Base-by-base conservation (phyloP, 805 yeast species). In the Isabelozyma pseudorhagii region DNA sequence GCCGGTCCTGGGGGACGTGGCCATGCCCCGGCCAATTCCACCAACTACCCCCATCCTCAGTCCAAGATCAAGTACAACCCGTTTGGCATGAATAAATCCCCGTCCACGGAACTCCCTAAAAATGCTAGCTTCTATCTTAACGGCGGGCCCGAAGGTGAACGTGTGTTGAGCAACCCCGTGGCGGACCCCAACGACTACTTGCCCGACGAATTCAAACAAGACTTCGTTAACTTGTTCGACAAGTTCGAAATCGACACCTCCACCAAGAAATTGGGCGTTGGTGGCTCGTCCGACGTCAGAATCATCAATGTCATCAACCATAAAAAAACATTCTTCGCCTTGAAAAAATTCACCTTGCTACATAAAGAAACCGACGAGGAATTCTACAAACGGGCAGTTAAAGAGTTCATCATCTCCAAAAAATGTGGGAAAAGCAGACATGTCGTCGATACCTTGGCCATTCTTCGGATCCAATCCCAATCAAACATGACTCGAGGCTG, bases 271-370 rank as follows among this genome's bases (percentile, higher is more conserved):
- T 63, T 87, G 46, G 94, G 92, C 3, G 80, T 78, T 48, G 94
- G 96, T 44, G 92, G 92, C 3, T 80, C 87, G 2, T 80, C 89
- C 5, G 79, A 80, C 45, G 91, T 87, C 17, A 72, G 84, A 48
- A 59, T 71, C 45, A 68, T 74, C 46, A 64, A 67, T 48, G 66
- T 72, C 27, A 50, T 59, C 15, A 49, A 61, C 41, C 68, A 72
- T 55, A 78, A 78, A 49, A 74, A 74, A 48, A 74, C 76, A 50
- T 54, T 75, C 5, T 85, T 68, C 64, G 93, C 93, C 0, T 71
- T 87, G 59, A 87, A 87, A 64, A 81, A 81, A 60, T 82, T 87
- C 57, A 71, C 78, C 8, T 65, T 85, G 45, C 77, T 87, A 49
- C 64, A 78, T 44, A 79, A 80, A 53, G 96, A 88, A 65, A 70